These are phyloP conservation scores for Globisporangium middletonii DNA, from an alignment of 352 stramenopile species.

Conservation along the genomic window DNA sequence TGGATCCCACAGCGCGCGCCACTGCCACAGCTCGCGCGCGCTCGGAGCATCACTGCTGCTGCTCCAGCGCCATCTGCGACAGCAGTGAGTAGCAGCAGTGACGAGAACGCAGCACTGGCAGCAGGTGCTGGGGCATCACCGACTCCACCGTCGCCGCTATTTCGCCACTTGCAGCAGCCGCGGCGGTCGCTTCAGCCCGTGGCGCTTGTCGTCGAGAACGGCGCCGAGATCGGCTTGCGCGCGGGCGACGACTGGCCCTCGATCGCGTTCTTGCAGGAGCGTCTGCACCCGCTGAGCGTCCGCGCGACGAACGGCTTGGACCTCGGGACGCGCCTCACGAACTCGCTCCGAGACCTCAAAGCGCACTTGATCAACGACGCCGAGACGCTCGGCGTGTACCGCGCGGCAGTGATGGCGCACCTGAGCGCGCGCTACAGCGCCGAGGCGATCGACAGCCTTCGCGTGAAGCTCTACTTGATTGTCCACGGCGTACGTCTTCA, in stretches of 20 bases:
- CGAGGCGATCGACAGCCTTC: conserved; percentile 21
- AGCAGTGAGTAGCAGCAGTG: conserved; percentile 1
- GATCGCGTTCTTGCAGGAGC: conserved; percentile 46
- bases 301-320: conserved; percentile 55
- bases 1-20: conserved; percentile 60
- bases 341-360: conserved; percentile 67
- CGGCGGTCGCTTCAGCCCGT: neutral
- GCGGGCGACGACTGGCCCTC: conserved; percentile 36
- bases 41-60: neutral
- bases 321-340: conserved; percentile 52
- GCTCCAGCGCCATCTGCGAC: no score
- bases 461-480: conserved; percentile 55
- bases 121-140: neutral
- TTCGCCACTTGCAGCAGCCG: neutral
- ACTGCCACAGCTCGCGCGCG: conserved; percentile 25
- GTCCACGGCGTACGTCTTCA: conserved; percentile 34
- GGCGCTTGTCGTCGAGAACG: conserved; percentile 37
- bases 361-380: conserved; percentile 70
- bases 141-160: neutral
- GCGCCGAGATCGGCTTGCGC: conserved; percentile 36
- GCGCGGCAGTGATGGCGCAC: conserved; percentile 31
- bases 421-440: conserved; percentile 18
- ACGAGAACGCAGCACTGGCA: neutral
- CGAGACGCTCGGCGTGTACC: conserved; percentile 48
- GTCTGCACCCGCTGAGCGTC: conserved; percentile 43